A percentile compares a stretch with the other conserved stretches of the same genome.
phyloP scores from a whole-genome alignment of 768 basidiomycete species.

The Pleurotus tuoliensis region DNA sequence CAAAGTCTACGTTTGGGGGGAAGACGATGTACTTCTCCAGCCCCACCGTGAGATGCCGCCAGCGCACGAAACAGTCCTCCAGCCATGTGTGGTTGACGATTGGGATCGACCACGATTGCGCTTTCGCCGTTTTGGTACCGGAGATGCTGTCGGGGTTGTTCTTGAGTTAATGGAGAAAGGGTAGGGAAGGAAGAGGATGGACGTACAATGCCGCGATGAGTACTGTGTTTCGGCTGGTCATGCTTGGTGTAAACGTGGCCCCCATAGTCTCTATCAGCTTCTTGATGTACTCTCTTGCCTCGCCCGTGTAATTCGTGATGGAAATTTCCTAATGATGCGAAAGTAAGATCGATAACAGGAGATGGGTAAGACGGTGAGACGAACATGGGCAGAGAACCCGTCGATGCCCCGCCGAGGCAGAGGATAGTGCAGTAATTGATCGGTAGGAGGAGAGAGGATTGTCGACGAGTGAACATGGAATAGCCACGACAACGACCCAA shows the following conservation, averaged over 20 bases:
- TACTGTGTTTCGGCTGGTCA: conserved; percentile 73
- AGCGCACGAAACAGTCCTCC: conserved; percentile 83
- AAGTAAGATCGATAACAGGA: no score
- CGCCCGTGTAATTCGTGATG: conserved; percentile 86
- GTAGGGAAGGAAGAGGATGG: not conserved
- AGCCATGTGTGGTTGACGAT: conserved; percentile 90
- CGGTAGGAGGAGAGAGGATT: conserved; percentile 55
- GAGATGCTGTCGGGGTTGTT: conserved; percentile 27
- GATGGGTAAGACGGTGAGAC: conserved; percentile 16
- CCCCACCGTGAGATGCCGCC: conserved; percentile 66
- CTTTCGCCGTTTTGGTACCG: conserved; percentile 67
- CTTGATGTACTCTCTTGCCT: conserved; percentile 84
- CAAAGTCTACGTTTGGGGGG: conserved; percentile 66
- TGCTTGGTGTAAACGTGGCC: conserved; percentile 75
- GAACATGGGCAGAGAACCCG: conserved; percentile 58
- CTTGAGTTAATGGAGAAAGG: no score
- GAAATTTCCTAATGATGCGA: conserved; percentile 58
- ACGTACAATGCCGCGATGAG: conserved; percentile 84
- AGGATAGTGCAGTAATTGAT: conserved; percentile 84
- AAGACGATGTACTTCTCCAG: conserved; percentile 67
- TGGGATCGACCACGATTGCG: conserved; percentile 76
- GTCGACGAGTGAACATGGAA: conserved; percentile 72
- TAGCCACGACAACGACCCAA: conserved; percentile 83
- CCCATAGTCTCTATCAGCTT: conserved; percentile 75
- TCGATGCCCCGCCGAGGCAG: conserved; percentile 58